Evolutionary conservation across 2,329 filamentous ascomycete species (phyloP).

Genomic region (Penicillium italicum): DNA sequence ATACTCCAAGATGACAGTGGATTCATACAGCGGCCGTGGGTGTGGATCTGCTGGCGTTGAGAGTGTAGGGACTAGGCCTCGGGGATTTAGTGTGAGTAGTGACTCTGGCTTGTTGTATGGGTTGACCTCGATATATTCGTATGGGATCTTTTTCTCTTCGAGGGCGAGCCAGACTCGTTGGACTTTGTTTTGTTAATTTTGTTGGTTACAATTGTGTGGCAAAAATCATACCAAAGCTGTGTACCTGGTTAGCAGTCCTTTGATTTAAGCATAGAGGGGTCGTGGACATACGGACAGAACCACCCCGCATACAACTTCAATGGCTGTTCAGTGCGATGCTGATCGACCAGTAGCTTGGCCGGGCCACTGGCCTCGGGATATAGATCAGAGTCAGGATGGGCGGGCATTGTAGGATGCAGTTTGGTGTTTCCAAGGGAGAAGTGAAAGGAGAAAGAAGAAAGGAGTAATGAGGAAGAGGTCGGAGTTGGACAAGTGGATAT

Average conservation of each 20-base stretch:
- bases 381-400: conserved; percentile 43
- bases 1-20: conserved; percentile 69
- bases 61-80: conserved; percentile 71
- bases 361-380: conserved; percentile 46
- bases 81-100: conserved; percentile 68
- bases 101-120: conserved; percentile 69
- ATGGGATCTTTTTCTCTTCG: conserved; percentile 67
- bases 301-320: conserved; percentile 67
- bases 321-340: conserved; percentile 34
- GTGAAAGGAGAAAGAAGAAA: neutral
- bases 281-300: conserved; percentile 58
- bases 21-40: conserved; percentile 66
- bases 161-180: conserved; percentile 71
- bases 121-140: conserved; percentile 75
- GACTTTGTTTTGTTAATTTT: conserved; percentile 36
- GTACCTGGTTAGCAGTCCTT: neutral
- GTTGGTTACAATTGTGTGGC: neutral
- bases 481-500: neutral
- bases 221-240: conserved; percentile 32
- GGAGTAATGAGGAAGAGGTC: neutral
- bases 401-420: conserved; percentile 17
- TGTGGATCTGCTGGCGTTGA: conserved; percentile 28
- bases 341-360: conserved; percentile 38
- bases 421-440: neutral
- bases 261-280: conserved; percentile 3